Evolutionary conservation across 2,329 filamentous ascomycete genomes (phyloP), one percentile per base, ranked within the genome.

Genomic region (Tolypocladium guangdongense): DNA sequence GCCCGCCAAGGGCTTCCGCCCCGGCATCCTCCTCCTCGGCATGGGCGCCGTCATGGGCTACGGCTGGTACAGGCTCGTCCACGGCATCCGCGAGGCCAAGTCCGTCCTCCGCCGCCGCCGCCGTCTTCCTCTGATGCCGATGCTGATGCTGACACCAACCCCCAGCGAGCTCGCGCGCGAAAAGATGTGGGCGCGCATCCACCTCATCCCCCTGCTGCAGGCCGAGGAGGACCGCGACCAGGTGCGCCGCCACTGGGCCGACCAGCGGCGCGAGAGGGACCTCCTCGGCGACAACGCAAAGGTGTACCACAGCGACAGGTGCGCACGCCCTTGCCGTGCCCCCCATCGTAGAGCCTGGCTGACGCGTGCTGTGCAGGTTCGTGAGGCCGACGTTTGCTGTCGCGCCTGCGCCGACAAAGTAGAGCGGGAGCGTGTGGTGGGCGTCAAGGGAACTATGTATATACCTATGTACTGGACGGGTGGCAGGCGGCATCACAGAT

Each of bases 141-240:
- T n/a, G n/a, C n/a, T n/a, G 30, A 30, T 30, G 7, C 30, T 30
- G 30, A 30, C 30, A 6, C 4, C 24, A 36, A 24, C 10, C 18
- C 30, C 54, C 64, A 96, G 91, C 67, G 93, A 99, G 74, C 85
- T 96, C 61, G 88, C 85, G 58, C 89, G 93, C 64, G 93, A 99
- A 69, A 99, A 97, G 79, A 93, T 96, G 83, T 99, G 93, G 93
- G 83, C 89, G 57, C 87, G 93, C 68, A 95, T 99, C 73, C 84
- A 97, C 74, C 80, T 99, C 59, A 93, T 92, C 66, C 93, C 93
- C 55, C 76, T 96, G 58, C 83, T 99, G 59, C 92, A 97, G 71
- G 93, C 93, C 54, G 93, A 99, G 69, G 90, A 96, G 72, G 93
- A 99, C 76, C 86, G 93, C 57, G 93, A 99, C 74, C 86, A 92